Evolutionary conservation across 148 eudicot species (phyloP).

Genomic region (Chenopodium formosanum): DNA sequence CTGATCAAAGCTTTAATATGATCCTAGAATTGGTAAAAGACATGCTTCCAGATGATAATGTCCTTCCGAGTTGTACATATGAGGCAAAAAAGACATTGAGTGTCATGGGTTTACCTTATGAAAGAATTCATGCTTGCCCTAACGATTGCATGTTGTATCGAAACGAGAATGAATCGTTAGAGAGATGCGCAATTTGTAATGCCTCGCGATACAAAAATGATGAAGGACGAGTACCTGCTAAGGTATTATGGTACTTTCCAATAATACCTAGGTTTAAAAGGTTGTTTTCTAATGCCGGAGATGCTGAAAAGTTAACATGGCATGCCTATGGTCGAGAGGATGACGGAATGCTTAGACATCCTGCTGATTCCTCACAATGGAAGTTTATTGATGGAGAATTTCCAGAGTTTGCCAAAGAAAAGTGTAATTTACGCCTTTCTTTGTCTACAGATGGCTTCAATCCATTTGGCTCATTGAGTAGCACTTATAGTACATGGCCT

Average conservation of each 20-base stretch:
- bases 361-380: too few relatives aligned
- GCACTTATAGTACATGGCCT: neutral
- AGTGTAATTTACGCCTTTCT: conserved; percentile 25
- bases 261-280: conserved; percentile 26
- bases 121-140: neutral
- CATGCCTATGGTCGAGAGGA: conserved; percentile 1
- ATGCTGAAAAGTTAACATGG: conserved; percentile 29
- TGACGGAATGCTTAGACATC: conserved; percentile 23
- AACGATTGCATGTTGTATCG: neutral
- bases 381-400: neutral
- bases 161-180: neutral
- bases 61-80: conserved; percentile 4
- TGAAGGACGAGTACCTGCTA: neutral
- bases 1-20: too few relatives aligned
- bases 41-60: conserved; percentile 13
- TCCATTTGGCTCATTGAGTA: neutral
- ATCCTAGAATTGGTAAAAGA: conserved; percentile 2
- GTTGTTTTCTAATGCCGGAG: conserved; percentile 23
- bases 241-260: conserved; percentile 1
- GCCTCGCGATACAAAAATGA: neutral
- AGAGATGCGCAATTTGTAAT: neutral
- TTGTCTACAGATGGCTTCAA: conserved; percentile 29
- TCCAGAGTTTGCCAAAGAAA: conserved; percentile 22
- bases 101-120: neutral
- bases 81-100: conserved; percentile 9